A percentile compares a stretch with the other conserved stretches of the same genome.
Conservation (phyloP, 352 stramenopile species). For the Phytopythium ostracodes region DNA sequence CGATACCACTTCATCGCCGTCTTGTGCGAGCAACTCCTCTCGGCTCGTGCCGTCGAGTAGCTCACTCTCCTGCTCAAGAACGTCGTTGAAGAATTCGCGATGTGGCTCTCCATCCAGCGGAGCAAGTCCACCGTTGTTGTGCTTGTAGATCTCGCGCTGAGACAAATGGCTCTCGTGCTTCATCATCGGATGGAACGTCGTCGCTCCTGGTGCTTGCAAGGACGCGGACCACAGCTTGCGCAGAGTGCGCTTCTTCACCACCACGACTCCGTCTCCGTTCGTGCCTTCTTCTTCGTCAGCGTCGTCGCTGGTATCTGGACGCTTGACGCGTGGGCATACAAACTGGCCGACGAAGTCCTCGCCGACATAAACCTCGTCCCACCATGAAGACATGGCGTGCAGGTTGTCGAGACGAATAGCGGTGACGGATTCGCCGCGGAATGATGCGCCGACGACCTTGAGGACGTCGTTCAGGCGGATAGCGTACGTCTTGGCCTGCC, state of each 20-base stretch:
- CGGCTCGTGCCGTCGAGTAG: constrained; percentile 30
- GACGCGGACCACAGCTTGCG: constrained; percentile 52
- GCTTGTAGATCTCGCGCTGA: constrained; percentile 61
- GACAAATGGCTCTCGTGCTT: constrained; percentile 87
- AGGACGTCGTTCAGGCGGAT: constrained; percentile 91
- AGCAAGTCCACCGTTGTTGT: constrained; percentile 72
- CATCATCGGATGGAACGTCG: constrained; percentile 67
- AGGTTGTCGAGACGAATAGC: constrained; percentile 81
- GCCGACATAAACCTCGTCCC: constrained; percentile 96
- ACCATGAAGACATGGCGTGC: constrained; percentile 86
- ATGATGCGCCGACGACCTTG: constrained; percentile 50
- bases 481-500: constrained; percentile 70
- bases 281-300: constrained; percentile 10
- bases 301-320: constrained; percentile 3
- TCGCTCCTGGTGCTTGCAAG: constrained; percentile 21
- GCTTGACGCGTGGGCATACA: constrained; percentile 59
- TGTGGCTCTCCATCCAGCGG: constrained; percentile 87
- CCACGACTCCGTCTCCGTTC: constrained; percentile 24
- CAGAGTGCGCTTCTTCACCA: constrained; percentile 38
- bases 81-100: constrained; percentile 73
- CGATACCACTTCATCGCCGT: constrained; percentile 41
- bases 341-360: constrained; percentile 91
- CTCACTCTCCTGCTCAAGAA: constrained; percentile 52
- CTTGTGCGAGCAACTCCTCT: constrained; percentile 22
- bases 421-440: constrained; percentile 40